A percentile compares a stretch with the other conserved stretches of the same genome.
Conservation (phyloP, 2,329 filamentous ascomycete species). For the Sporothrix variecibatus region DNA sequence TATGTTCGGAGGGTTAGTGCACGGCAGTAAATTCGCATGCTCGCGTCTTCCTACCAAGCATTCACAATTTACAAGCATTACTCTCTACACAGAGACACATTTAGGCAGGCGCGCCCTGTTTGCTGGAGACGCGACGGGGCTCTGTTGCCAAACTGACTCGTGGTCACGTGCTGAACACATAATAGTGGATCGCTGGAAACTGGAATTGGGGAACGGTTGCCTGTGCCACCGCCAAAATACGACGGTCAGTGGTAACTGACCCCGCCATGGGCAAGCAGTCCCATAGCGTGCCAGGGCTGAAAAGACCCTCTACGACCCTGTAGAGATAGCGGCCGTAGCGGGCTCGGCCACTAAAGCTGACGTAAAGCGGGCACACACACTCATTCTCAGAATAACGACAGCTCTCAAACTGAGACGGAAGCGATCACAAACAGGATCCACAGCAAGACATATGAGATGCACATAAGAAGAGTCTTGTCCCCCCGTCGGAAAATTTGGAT, state of each 20-base stretch:
- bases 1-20: background rate
- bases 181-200: background rate
- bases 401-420: background rate
- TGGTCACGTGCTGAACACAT: conserved; percentile 11
- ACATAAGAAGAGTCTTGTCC: background rate
- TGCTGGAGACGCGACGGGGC: conserved; percentile 18
- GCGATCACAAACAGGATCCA: background rate
- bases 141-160: conserved; percentile 19
- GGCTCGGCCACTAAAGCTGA: background rate
- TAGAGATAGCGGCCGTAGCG: background rate
- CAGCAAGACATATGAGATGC: background rate
- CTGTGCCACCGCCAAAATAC: background rate
- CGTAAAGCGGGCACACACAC: background rate
- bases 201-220: conserved; percentile 13
- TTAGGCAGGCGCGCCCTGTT: conserved; percentile 17
- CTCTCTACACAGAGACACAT: background rate
- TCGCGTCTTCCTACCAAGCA: background rate
- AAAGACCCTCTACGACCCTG: background rate
- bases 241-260: background rate
- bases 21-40: background rate
- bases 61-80: background rate
- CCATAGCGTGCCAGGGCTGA: background rate
- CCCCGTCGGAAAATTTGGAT: background rate
- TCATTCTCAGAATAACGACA: too few relatives aligned
- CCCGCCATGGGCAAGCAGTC: background rate